Percentiles rank a stretch among this genome's conserved stretches.
Conservation (phyloP, 305 asterid species). For the Fraxinus sp. region DNA sequence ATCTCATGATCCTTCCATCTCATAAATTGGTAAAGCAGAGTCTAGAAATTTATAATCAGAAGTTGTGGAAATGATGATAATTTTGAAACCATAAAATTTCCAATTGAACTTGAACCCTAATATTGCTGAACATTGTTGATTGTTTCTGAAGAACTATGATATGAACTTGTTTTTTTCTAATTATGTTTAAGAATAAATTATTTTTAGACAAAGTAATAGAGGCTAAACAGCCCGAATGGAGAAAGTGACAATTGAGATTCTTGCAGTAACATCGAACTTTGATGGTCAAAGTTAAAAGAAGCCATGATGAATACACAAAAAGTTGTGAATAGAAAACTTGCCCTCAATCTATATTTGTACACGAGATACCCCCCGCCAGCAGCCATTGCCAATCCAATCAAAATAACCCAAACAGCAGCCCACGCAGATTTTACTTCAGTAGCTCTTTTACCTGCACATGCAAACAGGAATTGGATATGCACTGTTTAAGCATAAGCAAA, state of each 20-base stretch:
- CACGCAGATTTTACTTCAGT: constrained; percentile 56
- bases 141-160: not conserved
- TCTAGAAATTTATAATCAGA: not conserved
- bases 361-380: constrained; percentile 70
- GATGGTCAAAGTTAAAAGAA: not conserved
- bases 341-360: constrained; percentile 72
- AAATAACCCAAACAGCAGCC: constrained; percentile 64
- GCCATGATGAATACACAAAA: not conserved
- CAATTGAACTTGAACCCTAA: not conserved
- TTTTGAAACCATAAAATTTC: not conserved
- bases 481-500: not conserved
- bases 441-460: constrained; percentile 52
- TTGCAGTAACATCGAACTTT: not conserved
- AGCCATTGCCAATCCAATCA: constrained; percentile 60
- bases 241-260: not conserved
- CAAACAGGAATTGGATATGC: constrained; percentile 1
- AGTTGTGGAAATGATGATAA: not conserved
- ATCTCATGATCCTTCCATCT: not conserved
- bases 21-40: not conserved
- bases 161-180: not conserved
- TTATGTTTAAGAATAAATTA: not conserved
- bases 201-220: not conserved
- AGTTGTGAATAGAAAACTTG: constrained; percentile 32
- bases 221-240: not conserved
- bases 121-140: not conserved